Percentiles rank a stretch among this genome's conserved stretches.
These are phyloP conservation scores for Metschnikowia dekortorum DNA, from an alignment of 805 yeast species.

Conservation along the genomic window DNA sequence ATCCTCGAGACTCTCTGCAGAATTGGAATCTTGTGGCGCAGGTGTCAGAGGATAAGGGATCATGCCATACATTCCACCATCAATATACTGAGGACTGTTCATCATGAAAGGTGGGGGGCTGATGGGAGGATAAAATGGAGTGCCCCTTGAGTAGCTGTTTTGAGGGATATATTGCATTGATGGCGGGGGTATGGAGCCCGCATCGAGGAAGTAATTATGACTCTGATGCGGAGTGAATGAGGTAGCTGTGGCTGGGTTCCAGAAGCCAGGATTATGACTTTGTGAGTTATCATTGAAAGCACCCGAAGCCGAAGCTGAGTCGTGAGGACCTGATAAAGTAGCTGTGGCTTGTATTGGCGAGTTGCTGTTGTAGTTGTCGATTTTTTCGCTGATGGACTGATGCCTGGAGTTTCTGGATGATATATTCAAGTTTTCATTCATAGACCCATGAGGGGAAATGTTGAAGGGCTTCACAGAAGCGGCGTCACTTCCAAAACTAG, in stretches of 20 bases:
- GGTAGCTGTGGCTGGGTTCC: constrained; percentile 66
- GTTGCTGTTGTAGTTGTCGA: constrained; percentile 49
- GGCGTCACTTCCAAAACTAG: constrained; percentile 42
- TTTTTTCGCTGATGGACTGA: constrained; percentile 58
- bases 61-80: constrained; percentile 32
- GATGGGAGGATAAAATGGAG: constrained; percentile 30
- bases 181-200: constrained; percentile 8
- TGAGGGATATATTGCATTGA: constrained; percentile 18
- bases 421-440: constrained; percentile 42
- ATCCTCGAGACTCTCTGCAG: constrained; percentile 7
- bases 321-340: constrained; percentile 28
- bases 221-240: constrained; percentile 48
- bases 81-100: constrained; percentile 34
- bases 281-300: constrained; percentile 6
- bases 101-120: constrained; percentile 38
- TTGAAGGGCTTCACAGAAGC: constrained; percentile 17
- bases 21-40: constrained; percentile 8
- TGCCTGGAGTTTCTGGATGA: constrained; percentile 35
- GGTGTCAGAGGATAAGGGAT: constrained; percentile 20
- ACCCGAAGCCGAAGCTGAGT: constrained; percentile 7
- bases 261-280: constrained; percentile 37
- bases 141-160: constrained; percentile 31
- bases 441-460: constrained; percentile 36
- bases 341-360: constrained; percentile 45
- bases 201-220: constrained; percentile 28